Base-by-base conservation (phyloP, 768 basidiomycete genomes). In the Lentinula detonsa region DNA sequence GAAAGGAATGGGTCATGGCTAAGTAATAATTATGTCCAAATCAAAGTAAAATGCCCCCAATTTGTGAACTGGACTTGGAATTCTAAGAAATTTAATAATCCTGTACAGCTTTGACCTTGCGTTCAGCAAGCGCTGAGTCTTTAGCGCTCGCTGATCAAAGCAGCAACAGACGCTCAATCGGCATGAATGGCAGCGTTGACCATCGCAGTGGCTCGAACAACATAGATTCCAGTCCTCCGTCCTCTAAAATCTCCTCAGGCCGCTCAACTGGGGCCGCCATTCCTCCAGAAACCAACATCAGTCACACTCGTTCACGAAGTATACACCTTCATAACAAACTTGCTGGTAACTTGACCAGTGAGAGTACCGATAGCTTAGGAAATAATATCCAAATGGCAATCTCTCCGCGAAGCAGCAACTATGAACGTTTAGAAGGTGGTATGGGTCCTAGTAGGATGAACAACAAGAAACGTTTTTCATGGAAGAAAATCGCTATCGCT, bases 401-500 rank as follows among this genome's bases (percentile, higher is more conserved):
- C 6, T 72, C 74, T 7, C 74, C 82, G 8, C 72, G 77, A 40
- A 78, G 68, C 63, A 73, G 70, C 65, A 76, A 78, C 69, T 87
- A 85, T 68, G 85, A 86, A 60, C 80, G 84, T 33, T 78, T 87
- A 42, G 85, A 87, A 67, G 78, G 81, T 40, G 85, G 85, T 15
- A 76, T 83, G 71, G 85, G 86, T 4, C 81, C 83, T 1, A 70
- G 72, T 45, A 72, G 80, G 21, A 62, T 63, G 23, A 64, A 45
- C 16, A 65, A 60, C 28, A 66, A 63, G 43, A 70, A 68, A 52
- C 68, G 72, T 0, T 77, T 79, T 62, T 76, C 43, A 18, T 91
- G 89, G 89, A 90, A 84, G 71, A 88, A 83, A 74, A 80, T 90
- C 59, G 83, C 80, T 3, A 69, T 90, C 6, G 87, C 77, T 3